Evolutionary conservation across 345 rosid species (phyloP).

Genomic region (Eucalyptus erythrocorys): DNA sequence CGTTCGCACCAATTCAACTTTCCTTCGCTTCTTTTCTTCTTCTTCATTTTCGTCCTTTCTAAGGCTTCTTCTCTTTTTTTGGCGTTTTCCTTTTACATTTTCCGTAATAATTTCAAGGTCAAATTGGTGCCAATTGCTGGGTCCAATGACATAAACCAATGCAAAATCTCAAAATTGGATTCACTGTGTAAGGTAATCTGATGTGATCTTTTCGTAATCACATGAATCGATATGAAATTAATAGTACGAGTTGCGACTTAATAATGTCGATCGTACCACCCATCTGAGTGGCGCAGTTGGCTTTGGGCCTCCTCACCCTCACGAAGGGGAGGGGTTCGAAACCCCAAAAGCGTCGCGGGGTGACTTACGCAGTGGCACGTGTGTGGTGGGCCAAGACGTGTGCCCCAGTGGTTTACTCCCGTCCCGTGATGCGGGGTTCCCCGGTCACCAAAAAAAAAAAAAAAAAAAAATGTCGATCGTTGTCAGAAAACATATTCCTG

Average conservation of each 20-base stretch:
- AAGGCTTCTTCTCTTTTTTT: not conserved
- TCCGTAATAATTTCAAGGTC: not conserved
- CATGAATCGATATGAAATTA: not conserved
- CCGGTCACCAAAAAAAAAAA: too few relatives aligned
- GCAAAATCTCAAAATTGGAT: not conserved
- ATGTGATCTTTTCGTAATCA: not conserved
- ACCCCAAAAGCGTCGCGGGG: too few relatives aligned
- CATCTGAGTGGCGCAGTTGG: too few relatives aligned
- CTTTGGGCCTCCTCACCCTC: too few relatives aligned
- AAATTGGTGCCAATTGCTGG: not conserved
- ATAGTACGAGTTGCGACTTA: not conserved
- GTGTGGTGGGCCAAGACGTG: too few relatives aligned
- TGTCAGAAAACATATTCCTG: fast-evolving
- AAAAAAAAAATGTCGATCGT: not conserved
- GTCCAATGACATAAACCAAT: not conserved
- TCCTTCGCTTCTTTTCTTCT: not conserved
- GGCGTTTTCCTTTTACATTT: not conserved
- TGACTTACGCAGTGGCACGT: too few relatives aligned
- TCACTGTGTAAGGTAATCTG: not conserved
- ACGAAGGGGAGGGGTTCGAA: too few relatives aligned
- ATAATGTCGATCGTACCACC: not conserved
- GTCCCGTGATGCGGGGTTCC: too few relatives aligned
- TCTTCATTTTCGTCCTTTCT: not conserved
- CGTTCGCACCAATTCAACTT: not conserved
- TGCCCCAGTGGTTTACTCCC: too few relatives aligned